A percentile compares a stretch with the other conserved stretches of the same genome.
Conservation (phyloP, 2,329 filamentous ascomycete species). For the Pseudocercospora fuligena region DNA sequence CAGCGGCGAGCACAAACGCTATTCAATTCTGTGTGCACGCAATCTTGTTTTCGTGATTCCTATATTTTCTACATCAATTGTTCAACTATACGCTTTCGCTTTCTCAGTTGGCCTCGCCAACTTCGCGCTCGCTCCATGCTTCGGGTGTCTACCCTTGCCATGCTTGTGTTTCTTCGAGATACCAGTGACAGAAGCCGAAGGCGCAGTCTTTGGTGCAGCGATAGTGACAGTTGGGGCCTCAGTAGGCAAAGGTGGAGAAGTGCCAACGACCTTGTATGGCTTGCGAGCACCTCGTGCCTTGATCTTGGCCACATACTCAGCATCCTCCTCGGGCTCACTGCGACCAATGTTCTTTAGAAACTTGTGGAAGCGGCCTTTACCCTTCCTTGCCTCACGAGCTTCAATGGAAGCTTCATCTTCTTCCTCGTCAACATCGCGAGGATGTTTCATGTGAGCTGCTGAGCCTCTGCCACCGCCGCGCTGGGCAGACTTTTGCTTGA, state of each 20-base stretch:
- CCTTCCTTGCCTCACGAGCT: background rate
- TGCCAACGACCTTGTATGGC: background rate
- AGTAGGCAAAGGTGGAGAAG: background rate
- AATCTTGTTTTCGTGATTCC: no score
- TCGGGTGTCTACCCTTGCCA: background rate
- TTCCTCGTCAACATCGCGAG: background rate
- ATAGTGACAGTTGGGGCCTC: background rate
- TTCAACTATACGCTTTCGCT: background rate
- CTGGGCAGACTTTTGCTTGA: conserved; percentile 1
- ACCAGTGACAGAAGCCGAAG: background rate
- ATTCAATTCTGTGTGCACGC: no score
- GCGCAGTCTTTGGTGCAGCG: conserved; percentile 4
- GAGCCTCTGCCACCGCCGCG: background rate
- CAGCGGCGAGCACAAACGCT: no score
- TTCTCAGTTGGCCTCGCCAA: background rate
- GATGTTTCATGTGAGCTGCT: background rate
- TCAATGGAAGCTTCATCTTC: background rate
- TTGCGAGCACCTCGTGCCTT: background rate
- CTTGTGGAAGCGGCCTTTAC: no score
- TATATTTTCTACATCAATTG: background rate
- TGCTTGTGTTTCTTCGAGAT: background rate
- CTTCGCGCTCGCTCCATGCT: background rate
- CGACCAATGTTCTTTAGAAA: no score
- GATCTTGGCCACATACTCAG: background rate
- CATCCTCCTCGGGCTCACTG: background rate